Evolutionary conservation across 495 filamentous ascomycete genomes (phyloP).

Genomic region (Trichoderma erinaceum): DNA sequence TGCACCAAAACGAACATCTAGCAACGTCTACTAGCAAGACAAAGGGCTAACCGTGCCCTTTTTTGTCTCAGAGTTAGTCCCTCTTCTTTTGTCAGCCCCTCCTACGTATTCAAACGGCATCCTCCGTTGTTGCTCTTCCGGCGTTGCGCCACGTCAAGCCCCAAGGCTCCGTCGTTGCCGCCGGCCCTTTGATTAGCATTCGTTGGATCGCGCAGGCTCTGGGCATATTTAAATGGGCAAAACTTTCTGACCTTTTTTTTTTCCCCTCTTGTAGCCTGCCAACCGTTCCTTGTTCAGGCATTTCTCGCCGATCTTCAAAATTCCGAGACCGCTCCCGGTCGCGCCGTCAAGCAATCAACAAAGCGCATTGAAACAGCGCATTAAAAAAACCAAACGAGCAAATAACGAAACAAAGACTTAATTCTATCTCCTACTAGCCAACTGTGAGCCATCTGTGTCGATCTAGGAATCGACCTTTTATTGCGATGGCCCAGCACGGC

Average conservation of each 20-base stretch:
- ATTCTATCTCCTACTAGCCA: neutral
- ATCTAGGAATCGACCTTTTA: neutral
- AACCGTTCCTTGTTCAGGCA: neutral
- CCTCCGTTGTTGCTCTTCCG: neutral
- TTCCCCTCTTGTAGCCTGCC: neutral
- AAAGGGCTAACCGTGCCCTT: neutral
- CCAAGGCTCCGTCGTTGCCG: slow-evolving; percentile 7
- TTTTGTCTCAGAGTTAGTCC: neutral
- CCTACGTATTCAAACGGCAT: neutral
- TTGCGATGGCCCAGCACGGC: slow-evolving; percentile 50
- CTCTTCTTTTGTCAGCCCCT: slow-evolving; percentile 6
- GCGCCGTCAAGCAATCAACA: neutral
- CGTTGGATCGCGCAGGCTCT: neutral
- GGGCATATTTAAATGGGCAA: neutral
- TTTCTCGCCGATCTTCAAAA: slow-evolving; percentile 14
- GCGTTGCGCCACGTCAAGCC: slow-evolving; percentile 9
- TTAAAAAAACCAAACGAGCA: neutral
- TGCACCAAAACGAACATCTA: neutral
- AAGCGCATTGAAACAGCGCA: slow-evolving; percentile 3
- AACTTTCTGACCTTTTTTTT: neutral
- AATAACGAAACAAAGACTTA: neutral
- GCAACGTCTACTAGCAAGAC: neutral
- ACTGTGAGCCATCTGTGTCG: neutral
- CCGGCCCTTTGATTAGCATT: slow-evolving; percentile 7
- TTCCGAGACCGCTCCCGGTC: slow-evolving; percentile 12